Evolutionary conservation across 2,329 filamentous ascomycete species (phyloP).

Genomic region (Pseudogymnoascus sp.): DNA sequence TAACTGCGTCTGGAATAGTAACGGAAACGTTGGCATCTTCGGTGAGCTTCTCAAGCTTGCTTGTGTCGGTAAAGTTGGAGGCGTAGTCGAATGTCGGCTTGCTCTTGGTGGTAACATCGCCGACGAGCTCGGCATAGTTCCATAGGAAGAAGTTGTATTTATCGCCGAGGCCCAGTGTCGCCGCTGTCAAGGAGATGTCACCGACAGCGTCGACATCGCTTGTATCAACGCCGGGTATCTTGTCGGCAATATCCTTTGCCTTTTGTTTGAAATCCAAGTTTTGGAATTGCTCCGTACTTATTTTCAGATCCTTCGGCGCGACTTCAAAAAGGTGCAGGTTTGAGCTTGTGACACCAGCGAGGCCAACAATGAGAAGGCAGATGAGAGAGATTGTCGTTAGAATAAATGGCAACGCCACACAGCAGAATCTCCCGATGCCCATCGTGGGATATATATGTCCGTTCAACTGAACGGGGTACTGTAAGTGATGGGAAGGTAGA

Average conservation of each 20-base stretch:
- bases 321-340: conserved; percentile 52
- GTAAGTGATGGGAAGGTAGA: conserved; percentile 3
- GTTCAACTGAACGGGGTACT: background rate
- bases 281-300: conserved; percentile 34
- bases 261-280: conserved; percentile 24
- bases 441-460: background rate
- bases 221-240: background rate
- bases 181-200: conserved; percentile 46
- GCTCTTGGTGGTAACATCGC: conserved; percentile 57
- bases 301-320: conserved; percentile 52
- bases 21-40: conserved; percentile 45
- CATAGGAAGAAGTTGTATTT: conserved; percentile 77
- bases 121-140: conserved; percentile 65
- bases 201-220: conserved; percentile 11
- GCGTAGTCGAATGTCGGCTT: conserved; percentile 69
- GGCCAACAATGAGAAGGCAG: conserved; percentile 52
- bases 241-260: background rate
- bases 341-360: conserved; percentile 50
- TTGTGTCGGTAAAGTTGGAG: conserved; percentile 60
- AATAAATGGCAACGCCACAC: conserved; percentile 79
- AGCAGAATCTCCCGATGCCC: conserved; percentile 70
- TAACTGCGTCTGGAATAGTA: conserved; percentile 59
- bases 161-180: conserved; percentile 53
- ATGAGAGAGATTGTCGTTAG: conserved; percentile 72
- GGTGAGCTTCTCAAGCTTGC: conserved; percentile 49